phyloP scores from a whole-genome alignment of 164 flowering plant species.

The Echeveria elegans region DNA sequence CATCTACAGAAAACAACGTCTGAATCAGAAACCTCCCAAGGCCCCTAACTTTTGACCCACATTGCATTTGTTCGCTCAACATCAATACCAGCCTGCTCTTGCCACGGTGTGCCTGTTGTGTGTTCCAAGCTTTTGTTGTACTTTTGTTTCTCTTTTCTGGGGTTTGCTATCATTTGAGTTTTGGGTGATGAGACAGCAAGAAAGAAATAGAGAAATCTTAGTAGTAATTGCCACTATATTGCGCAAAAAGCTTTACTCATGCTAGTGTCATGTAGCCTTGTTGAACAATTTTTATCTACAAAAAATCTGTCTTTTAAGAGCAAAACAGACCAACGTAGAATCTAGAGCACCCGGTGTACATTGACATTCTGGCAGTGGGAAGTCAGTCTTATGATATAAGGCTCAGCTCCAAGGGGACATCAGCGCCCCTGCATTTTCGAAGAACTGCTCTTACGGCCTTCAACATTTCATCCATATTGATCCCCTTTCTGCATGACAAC shows the following conservation, averaged over 20 bases:
- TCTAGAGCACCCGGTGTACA: neutral
- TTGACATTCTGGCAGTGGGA: neutral
- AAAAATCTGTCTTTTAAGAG: neutral
- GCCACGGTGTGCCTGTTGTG: too few relatives aligned
- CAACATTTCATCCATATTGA: slow-evolving; percentile 56
- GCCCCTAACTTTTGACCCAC: slow-evolving; percentile 5
- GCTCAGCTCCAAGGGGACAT: slow-evolving; percentile 15
- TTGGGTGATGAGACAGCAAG: neutral
- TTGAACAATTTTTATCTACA: neutral
- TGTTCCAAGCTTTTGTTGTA: neutral
- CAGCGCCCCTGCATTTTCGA: slow-evolving; percentile 38
- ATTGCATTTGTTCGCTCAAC: neutral
- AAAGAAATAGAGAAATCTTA: neutral
- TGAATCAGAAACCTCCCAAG: slow-evolving; percentile 1
- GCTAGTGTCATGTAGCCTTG: neutral
- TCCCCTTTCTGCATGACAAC: slow-evolving; percentile 57
- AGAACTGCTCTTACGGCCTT: slow-evolving; percentile 73
- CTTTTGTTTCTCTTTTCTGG: neutral
- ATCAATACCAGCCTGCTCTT: neutral
- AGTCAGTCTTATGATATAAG: slow-evolving; percentile 3
- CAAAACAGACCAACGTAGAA: neutral
- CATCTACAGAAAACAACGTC: slow-evolving; percentile 3
- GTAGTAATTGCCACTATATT: neutral
- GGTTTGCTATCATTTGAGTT: neutral
- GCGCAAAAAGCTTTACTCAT: neutral